Evolutionary conservation across 805 yeast genomes (phyloP), one percentile per base, ranked within the genome.

Genomic region (Spathaspora passalidarum): DNA sequence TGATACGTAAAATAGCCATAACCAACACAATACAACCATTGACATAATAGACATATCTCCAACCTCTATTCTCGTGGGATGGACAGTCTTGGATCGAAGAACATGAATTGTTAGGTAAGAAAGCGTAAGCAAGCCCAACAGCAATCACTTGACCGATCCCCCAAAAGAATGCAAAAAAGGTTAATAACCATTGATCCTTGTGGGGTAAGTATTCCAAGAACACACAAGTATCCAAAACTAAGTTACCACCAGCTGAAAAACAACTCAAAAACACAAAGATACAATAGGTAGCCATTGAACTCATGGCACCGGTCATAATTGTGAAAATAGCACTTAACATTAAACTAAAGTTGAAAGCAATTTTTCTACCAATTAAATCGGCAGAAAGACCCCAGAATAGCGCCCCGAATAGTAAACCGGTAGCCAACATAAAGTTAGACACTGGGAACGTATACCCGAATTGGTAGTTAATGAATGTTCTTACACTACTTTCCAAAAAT

Each of bases 81-180:
- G 70, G 69, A 57, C 86, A 81, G 36, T 66, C 43, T 20, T 50
- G 57, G 8, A 59, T 67, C 5, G 64, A 60, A 10, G 63, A 59
- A 56, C 86, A 79, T 1, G 77, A 69, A 48, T 69, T 62, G 45
- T 75, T 69, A 13, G 82, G 76, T 40, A 81, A 60, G 48, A 76
- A 78, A 0, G 81, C 83, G 79, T 81, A 81, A 2, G 82, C 79
- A 32, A 78, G 54, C n/a, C 79, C 62, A 9, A 68, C 69, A 17
- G 81, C 74, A 42, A 80, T 66, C 1, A 81, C 76, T 56, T 80
- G 84, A 37, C 85, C 86, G 42, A 81, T 65, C 36, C 82, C 84
- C 86, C 86, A 81, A 75, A 74, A 81, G 32, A 71, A 57, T 8
- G 61, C 68, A 56, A 81, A 70, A 32, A 76, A 65, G 2, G 84